These are phyloP conservation scores for Irpex rosettiformis DNA, from an alignment of 1,284 basidiomycete genomes.

Conservation along the genomic window DNA sequence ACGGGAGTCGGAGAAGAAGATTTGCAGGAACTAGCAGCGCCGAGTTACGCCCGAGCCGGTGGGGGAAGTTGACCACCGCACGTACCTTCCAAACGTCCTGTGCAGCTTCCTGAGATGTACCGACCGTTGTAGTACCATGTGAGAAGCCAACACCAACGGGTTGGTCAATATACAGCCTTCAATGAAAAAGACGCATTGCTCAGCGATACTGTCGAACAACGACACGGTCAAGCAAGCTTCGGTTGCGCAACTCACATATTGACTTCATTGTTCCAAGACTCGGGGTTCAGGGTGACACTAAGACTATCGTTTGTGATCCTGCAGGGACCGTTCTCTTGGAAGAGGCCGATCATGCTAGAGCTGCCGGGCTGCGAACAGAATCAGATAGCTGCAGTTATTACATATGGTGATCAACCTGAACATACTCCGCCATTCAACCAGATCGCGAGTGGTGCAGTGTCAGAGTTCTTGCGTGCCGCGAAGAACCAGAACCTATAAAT, in stretches of 20 bases:
- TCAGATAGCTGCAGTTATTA: neutral
- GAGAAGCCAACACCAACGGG: constrained; percentile 65
- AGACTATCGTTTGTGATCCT: constrained; percentile 55
- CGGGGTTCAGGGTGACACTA: constrained; percentile 50
- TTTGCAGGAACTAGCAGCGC: constrained; percentile 49
- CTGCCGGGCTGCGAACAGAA: constrained; percentile 46
- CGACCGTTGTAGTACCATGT: constrained; percentile 45
- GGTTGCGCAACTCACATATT: constrained; percentile 38
- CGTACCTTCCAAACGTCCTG: constrained; percentile 49
- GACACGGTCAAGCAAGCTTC: neutral
- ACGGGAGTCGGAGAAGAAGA: constrained; percentile 56
- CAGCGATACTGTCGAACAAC: neutral
- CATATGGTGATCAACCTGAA: constrained; percentile 2
- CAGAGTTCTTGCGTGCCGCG: constrained; percentile 52
- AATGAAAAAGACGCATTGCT: neutral
- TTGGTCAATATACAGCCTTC: constrained; percentile 53
- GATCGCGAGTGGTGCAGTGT: constrained; percentile 53
- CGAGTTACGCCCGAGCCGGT: neutral
- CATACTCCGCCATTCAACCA: constrained; percentile 67
- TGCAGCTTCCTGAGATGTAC: constrained; percentile 52
- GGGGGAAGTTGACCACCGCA: constrained; percentile 1
- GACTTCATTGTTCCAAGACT: constrained; percentile 62
- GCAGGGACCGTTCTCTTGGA: constrained; percentile 66
- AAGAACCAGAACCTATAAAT: constrained; percentile 65
- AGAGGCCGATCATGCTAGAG: constrained; percentile 64